phyloP scores from a whole-genome alignment of 73 alveolate genomes.

The Durusdinium trenchii region DNA sequence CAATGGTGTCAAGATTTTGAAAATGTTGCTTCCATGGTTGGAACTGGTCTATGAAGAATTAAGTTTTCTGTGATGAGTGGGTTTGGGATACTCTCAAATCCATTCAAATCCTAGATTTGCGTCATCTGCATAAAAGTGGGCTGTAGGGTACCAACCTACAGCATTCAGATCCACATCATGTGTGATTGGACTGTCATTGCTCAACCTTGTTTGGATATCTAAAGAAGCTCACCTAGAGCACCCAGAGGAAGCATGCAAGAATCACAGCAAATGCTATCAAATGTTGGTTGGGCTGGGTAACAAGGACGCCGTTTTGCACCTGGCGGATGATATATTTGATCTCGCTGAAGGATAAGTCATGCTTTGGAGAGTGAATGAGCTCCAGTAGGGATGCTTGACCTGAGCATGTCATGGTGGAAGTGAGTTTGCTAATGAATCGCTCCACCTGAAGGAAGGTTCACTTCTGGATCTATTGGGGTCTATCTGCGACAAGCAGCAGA shows the following conservation, averaged over 20 bases:
- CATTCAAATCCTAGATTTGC: no score
- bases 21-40: no score
- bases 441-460: neutral
- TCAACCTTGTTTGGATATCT: no score
- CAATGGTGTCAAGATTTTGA: no score
- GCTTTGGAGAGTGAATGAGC: constrained; percentile 70
- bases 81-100: no score
- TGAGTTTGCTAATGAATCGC: neutral
- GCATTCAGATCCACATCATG: no score
- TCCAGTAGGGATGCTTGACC: constrained; percentile 91
- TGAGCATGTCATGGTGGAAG: neutral
- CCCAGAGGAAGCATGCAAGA: neutral
- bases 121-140: no score
- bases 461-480: neutral
- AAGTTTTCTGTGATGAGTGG: no score
- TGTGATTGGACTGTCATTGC: no score
- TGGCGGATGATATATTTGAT: constrained; percentile 89
- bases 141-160: no score
- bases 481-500: neutral
- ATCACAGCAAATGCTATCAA: neutral
- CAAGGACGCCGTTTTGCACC: neutral
- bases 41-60: no score
- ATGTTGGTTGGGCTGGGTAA: neutral
- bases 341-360: constrained; percentile 84
- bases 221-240: no score